Evolutionary conservation across 768 basidiomycete species (phyloP), one percentile per base, ranked within the genome.

Genomic region (Suillus tomentosus): DNA sequence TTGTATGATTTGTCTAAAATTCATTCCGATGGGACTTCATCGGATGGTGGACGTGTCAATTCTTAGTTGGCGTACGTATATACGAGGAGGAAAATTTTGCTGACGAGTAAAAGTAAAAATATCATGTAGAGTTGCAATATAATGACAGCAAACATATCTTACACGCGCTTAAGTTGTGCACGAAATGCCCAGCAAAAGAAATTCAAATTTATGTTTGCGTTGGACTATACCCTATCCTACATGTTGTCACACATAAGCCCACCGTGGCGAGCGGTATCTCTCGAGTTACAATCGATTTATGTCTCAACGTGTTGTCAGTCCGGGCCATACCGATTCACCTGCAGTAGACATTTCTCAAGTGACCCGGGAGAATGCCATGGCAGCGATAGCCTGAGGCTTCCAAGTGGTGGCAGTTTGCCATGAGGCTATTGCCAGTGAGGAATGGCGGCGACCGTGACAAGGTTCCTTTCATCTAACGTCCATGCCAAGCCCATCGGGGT

Each of bases 1-100:
- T 36, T 76, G 47, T 73, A 71, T 11, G 70, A 74, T 42, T 27
- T 74, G 34, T 36, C 22, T 3, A 67, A 67, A 62, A 56, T 74
- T 0, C 68, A 62, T 2, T 14, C 68, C 3, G 64, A 74, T 39
- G 73, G 74, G 36, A 54, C 53, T 45, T 34, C 73, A 50, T 66
- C 60, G 4, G 68, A 69, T 0, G 70, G 51, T 37, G 61, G 27
- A 27, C 47, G 61, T 7, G 5, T 62, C 61, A 62, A 22, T 36
- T 13, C 34, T 19, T 54, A 36, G 10, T 54, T 6, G 19, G 19
- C 31, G 5, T 31, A 6, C 31, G 31, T 31, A 31, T 1, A 53
- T 10, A 13, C 9, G 9, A 51, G 8, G 36, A 37, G 31, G 14
- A 50, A 7, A 14, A 31, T 17, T 15, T 17, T 51, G 8, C 10